Evolutionary conservation across 257 asterid genomes (phyloP).

Genomic region (Penstemon eatonii): DNA sequence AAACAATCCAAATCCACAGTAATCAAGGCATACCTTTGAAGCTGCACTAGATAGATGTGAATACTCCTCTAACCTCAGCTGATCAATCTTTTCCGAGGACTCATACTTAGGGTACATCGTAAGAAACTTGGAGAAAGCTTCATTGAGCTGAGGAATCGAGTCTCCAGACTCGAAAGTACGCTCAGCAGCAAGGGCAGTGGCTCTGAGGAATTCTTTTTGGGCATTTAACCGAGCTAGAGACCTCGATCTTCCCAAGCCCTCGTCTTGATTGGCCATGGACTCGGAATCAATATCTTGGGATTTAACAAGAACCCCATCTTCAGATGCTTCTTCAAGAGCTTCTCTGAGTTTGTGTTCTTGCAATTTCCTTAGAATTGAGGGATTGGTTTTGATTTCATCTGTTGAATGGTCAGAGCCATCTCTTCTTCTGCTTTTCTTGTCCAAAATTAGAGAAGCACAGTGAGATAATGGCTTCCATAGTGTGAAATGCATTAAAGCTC

Average conservation of each 20-base stretch:
- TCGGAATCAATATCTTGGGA: conserved; percentile 82
- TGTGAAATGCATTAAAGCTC: conserved; percentile 88
- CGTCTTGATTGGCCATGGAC: conserved; percentile 61
- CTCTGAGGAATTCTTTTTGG: conserved; percentile 89
- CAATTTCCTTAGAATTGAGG: conserved; percentile 68
- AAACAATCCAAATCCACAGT: conserved; percentile 96
- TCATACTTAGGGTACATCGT: conserved; percentile 91
- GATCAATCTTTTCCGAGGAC: conserved; percentile 85
- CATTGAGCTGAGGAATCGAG: conserved; percentile 63
- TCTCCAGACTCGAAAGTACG: conserved; percentile 65
- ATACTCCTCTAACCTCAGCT: conserved; percentile 81
- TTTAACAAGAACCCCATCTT: conserved; percentile 83
- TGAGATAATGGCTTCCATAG: conserved; percentile 98
- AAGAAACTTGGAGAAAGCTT: conserved; percentile 78
- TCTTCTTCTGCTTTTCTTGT: conserved; percentile 85
- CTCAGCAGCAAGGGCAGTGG: conserved; percentile 94
- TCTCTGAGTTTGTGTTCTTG: conserved; percentile 89
- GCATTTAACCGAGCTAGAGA: conserved; percentile 90
- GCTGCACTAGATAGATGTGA: conserved; percentile 64
- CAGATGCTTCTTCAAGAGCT: conserved; percentile 99
- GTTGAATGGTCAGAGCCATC: conserved; percentile 60
- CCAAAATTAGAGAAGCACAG: conserved; percentile 91
- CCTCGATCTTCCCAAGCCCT: conserved; percentile 78
- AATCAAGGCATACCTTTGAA: conserved; percentile 92
- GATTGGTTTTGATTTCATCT: conserved; percentile 63